phyloP scores from a whole-genome alignment of 768 basidiomycete genomes.

The Tylopilus subfusipes region DNA sequence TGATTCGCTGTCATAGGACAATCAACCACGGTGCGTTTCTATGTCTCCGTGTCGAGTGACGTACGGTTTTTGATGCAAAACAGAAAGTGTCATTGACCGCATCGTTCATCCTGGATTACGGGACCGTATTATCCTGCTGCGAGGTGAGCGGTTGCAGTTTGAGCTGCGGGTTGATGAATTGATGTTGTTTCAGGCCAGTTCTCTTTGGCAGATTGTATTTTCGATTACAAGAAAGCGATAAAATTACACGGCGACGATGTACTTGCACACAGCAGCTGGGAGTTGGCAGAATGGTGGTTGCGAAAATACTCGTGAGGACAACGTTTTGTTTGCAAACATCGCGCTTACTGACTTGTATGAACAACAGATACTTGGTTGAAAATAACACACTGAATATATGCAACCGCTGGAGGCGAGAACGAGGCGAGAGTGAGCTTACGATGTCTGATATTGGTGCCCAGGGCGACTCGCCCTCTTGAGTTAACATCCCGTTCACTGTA shows the following conservation, averaged over 20 bases:
- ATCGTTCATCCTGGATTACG: conserved; percentile 87
- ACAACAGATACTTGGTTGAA: conserved; percentile 72
- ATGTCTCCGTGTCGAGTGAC: not conserved
- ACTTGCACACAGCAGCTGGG: conserved; percentile 87
- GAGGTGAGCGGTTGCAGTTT: conserved; percentile 48
- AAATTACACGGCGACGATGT: conserved; percentile 90
- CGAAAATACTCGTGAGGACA: conserved; percentile 66
- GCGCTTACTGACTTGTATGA: not conserved
- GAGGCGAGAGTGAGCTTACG: conserved; percentile 73
- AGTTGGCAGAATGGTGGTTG: conserved; percentile 80
- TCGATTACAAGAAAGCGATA: conserved; percentile 65
- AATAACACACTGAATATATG: conserved; percentile 61
- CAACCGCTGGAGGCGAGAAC: conserved; percentile 86
- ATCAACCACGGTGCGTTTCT: conserved; percentile 73
- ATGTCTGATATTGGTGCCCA: conserved; percentile 47
- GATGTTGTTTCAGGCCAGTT: conserved; percentile 56
- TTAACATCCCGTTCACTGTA: conserved; percentile 4
- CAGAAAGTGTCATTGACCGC: conserved; percentile 89
- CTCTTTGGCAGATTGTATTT: conserved; percentile 74
- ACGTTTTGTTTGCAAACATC: not conserved
- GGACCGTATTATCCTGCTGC: conserved; percentile 84
- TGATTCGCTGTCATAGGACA: conserved; percentile 44
- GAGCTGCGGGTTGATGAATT: not conserved
- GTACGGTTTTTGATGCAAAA: conserved; percentile 8
- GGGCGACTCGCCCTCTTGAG: conserved; percentile 30